Evolutionary conservation across 2,329 filamentous ascomycete genomes (phyloP), one percentile per base, ranked within the genome.

Genomic region (Ophiostoma tasmaniense): DNA sequence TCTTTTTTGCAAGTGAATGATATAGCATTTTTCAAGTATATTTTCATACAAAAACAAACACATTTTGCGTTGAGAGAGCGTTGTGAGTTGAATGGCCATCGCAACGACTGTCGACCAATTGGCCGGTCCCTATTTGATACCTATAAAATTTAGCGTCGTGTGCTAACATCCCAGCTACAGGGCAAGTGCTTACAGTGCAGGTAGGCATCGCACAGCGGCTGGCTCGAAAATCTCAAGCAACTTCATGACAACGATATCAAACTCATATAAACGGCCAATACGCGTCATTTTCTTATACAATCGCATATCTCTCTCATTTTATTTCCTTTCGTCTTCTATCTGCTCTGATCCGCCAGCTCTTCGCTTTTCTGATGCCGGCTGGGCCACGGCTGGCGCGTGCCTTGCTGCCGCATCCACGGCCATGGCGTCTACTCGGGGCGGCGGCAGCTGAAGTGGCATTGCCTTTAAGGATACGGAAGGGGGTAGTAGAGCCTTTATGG

Each of bases 341-440:
- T 30, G 13, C 55, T 8, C 7, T 35, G 17, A 13, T 55, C 28
- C 2, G 1, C 37, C 14, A 37, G 61, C n/a, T 35, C 30, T 52
- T 25, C 35, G 20, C 22, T n/a, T 2, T 59, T 35, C 20, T 50
- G 13, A 69, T 71, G 70, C 67, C 70, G 28, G 39, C 55, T 35
- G 61, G 66, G 66, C 67, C 64, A 52, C 50, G 67, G 52, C 35
- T 69, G 52, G 66, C 62, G 62, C 67, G 66, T 14, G 62, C 37
- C 61, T 20, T 71, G 64, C 33, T 64, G 52, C 66, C 52, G 14
- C 50, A 45, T 28, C 62, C 55, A 17, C 33, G 35, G 45, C 45
- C 30, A 35, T 66, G 62, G 28, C 62, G 28, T 28, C 50, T 20
- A 13, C 39, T 30, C 55, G 33, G 52, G 20, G 42, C 25, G 25